Percentiles rank a stretch among this genome's conserved stretches.
These are phyloP conservation scores for Phaeophleospora eucalypticola DNA, from an alignment of 2,329 filamentous ascomycete species.

Conservation along the genomic window DNA sequence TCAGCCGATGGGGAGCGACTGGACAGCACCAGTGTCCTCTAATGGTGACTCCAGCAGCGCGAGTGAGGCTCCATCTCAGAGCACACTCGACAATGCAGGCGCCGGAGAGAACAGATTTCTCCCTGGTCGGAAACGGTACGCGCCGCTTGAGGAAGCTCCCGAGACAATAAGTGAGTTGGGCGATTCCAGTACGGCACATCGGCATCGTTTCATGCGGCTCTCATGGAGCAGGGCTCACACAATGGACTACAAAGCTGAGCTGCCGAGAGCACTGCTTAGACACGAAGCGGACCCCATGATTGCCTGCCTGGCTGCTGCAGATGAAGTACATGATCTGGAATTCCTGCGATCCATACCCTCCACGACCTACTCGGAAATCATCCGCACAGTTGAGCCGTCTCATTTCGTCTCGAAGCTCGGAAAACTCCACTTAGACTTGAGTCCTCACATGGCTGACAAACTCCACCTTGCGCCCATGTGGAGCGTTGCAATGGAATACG, in stretches of 20 bases:
- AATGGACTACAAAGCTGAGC: constrained; percentile 22
- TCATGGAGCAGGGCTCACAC: no score
- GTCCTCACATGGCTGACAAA: constrained; percentile 44
- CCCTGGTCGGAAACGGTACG: no score
- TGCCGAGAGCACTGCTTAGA: constrained; percentile 21
- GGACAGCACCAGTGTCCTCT: no score
- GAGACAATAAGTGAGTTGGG: no score
- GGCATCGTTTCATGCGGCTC: no score
- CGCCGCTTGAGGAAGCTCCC: no score
- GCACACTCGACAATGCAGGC: no score
- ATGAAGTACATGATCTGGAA: constrained; percentile 22
- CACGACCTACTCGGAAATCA: constrained; percentile 59
- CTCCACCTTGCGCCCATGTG: constrained; percentile 39
- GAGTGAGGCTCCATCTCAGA: no score
- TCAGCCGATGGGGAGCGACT: no score
- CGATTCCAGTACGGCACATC: no score
- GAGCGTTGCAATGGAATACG: constrained; percentile 39
- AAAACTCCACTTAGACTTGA: constrained; percentile 47
- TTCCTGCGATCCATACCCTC: constrained; percentile 44
- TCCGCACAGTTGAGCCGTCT: constrained; percentile 59
- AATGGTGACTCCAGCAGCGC: no score
- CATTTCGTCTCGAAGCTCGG: constrained; percentile 48
- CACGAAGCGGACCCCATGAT: constrained; percentile 23
- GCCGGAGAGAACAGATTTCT: no score
- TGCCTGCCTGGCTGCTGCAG: constrained; percentile 25